These are phyloP conservation scores for Camelina hispida DNA, from an alignment of 345 rosid genomes.

Conservation along the genomic window DNA sequence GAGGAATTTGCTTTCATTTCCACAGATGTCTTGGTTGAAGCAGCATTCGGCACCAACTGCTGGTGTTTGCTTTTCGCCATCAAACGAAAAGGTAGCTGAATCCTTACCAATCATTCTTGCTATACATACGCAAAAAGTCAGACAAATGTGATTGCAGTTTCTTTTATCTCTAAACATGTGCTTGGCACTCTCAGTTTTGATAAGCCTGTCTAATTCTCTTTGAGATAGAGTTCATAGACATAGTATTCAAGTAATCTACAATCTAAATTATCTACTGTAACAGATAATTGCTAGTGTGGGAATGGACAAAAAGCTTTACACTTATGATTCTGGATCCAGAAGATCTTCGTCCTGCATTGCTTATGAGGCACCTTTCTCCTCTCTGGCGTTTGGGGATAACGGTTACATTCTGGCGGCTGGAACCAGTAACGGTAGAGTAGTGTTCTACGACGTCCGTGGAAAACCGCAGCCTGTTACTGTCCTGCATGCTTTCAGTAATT, in stretches of 20 bases:
- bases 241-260: slow-evolving; percentile 28
- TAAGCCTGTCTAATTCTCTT: slow-evolving; percentile 15
- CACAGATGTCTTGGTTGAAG: slow-evolving; percentile 89
- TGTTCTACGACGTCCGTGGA: slow-evolving; percentile 92
- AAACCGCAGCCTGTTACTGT: slow-evolving; percentile 87
- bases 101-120: slow-evolving; percentile 25
- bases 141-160: slow-evolving; percentile 13
- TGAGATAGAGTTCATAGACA: slow-evolving; percentile 14
- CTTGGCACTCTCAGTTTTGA: slow-evolving; percentile 20
- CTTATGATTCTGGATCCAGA: slow-evolving; percentile 85
- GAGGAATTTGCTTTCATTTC: slow-evolving; percentile 35
- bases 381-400: slow-evolving; percentile 95
- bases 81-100: slow-evolving; percentile 82
- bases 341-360: slow-evolving; percentile 73
- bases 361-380: slow-evolving; percentile 95
- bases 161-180: neutral
- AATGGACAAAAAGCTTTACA: slow-evolving; percentile 91
- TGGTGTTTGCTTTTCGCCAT: slow-evolving; percentile 94
- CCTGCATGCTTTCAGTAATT: slow-evolving; percentile 86
- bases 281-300: slow-evolving; percentile 97
- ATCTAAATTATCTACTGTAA: slow-evolving; percentile 28
- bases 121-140: slow-evolving; percentile 25
- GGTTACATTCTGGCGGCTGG: slow-evolving; percentile 93
- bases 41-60: slow-evolving; percentile 98
- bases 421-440: slow-evolving; percentile 88